Conservation (phyloP, 163 green algal species). For the Chlamydomonas reinhardtii region DNA sequence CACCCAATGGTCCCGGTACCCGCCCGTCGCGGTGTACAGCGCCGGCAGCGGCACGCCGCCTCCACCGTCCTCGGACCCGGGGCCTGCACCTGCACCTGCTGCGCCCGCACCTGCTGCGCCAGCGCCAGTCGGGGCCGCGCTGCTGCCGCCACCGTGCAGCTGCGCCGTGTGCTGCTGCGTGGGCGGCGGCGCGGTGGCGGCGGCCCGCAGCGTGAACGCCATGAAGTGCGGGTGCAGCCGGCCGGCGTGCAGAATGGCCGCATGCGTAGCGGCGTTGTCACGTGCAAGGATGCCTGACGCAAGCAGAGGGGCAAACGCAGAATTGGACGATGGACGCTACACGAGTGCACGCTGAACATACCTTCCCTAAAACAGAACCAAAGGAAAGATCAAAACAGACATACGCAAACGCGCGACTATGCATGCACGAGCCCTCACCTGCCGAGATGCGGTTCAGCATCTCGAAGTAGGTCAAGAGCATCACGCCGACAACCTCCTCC, state of each 20-base stretch:
- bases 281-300: constrained; percentile 31
- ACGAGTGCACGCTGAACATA: too few species aligned
- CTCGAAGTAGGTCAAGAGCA: constrained; percentile 25
- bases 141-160: neutral
- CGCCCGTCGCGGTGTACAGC: constrained; percentile 18
- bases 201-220: neutral
- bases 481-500: neutral
- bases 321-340: too few species aligned
- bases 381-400: too few species aligned
- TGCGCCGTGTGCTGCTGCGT: neutral
- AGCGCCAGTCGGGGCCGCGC: neutral
- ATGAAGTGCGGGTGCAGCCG: constrained; percentile 25
- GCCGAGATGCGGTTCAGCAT: constrained; percentile 8
- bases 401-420: too few species aligned
- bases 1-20: constrained; percentile 11
- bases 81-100: neutral
- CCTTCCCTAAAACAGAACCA: too few species aligned
- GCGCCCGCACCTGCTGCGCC: neutral
- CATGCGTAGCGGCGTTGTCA: constrained; percentile 4
- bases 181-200: neutral
- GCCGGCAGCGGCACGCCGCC: neutral
- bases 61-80: too few species aligned
- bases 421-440: neutral
- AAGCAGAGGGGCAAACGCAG: too few species aligned
- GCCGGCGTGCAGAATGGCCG: neutral